Conservation (phyloP, 108 stramenopile genomes). For the Tribonema minus region DNA sequence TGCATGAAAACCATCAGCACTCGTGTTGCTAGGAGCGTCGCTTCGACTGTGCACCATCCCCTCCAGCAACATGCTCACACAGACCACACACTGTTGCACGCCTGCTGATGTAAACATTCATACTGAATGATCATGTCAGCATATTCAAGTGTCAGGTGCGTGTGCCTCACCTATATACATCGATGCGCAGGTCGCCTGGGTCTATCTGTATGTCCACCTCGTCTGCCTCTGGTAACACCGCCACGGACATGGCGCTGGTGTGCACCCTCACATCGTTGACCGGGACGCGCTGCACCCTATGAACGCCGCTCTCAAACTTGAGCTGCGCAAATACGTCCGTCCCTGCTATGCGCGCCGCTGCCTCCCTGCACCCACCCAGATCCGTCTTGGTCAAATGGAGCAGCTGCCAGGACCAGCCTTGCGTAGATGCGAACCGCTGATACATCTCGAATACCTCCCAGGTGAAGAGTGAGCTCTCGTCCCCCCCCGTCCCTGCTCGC, state of each 20-base stretch:
- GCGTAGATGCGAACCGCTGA: slow-evolving; percentile 65
- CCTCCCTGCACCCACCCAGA: slow-evolving; percentile 78
- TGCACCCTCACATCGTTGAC: slow-evolving; percentile 87
- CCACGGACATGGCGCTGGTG: slow-evolving; percentile 88
- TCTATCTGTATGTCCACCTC: slow-evolving; percentile 60
- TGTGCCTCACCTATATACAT: no score
- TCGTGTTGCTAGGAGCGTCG: no score
- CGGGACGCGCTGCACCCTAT: slow-evolving; percentile 96
- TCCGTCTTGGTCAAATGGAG: slow-evolving; percentile 75
- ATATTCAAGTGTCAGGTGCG: no score
- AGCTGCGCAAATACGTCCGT: slow-evolving; percentile 78
- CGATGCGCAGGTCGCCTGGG: no score
- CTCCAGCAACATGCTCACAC: no score
- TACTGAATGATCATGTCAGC: no score
- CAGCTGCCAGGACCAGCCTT: slow-evolving; percentile 76
- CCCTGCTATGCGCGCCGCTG: slow-evolving; percentile 71
- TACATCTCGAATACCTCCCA: slow-evolving; percentile 85
- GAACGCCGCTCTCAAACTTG: slow-evolving; percentile 88
- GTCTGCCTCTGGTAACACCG: slow-evolving; percentile 73
- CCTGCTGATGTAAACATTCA: no score
- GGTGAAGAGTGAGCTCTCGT: slow-evolving; percentile 89
- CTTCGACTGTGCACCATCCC: no score
- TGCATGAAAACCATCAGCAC: no score
- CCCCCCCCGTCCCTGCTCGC: slow-evolving; percentile 91
- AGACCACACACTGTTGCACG: no score